A percentile compares a stretch with the other conserved stretches of the same genome.
These are phyloP conservation scores for Colletotrichum sp. DNA, from an alignment of 2,329 filamentous ascomycete species.

Conservation along the genomic window DNA sequence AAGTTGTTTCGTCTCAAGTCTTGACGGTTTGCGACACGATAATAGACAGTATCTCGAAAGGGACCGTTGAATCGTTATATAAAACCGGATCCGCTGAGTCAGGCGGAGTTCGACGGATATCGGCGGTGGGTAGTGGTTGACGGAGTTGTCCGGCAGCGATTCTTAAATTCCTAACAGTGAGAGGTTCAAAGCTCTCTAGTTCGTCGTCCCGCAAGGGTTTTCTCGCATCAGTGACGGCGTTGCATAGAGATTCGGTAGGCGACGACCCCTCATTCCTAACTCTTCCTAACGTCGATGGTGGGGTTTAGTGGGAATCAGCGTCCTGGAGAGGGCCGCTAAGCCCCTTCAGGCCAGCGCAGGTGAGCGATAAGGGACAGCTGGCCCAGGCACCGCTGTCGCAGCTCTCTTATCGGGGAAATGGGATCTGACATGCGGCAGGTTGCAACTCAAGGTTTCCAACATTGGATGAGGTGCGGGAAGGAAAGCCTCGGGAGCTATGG, in stretches of 20 bases:
- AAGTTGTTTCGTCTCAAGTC: not conserved
- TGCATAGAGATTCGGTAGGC: not conserved
- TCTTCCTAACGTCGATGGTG: slow-evolving; percentile 2
- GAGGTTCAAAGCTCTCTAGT: not conserved
- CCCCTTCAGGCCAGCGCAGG: not conserved
- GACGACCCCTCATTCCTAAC: slow-evolving; percentile 3
- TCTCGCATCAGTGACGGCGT: not conserved
- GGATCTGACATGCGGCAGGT: slow-evolving; percentile 12
- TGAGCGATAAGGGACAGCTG: not conserved
- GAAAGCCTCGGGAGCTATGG: slow-evolving; percentile 1
- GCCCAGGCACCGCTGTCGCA: not conserved
- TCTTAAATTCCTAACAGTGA: not conserved
- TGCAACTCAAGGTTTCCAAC: not conserved
- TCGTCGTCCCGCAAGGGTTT: not conserved
- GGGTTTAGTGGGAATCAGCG: not conserved
- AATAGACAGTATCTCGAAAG: not conserved
- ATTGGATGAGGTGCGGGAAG: slow-evolving; percentile 4
- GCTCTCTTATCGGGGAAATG: not conserved
- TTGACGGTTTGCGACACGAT: not conserved
- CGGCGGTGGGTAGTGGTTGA: not conserved
- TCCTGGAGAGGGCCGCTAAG: slow-evolving; percentile 4
- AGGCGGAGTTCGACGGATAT: slow-evolving; percentile 9
- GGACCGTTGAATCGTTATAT: not conserved
- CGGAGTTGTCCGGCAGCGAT: slow-evolving; percentile 8
- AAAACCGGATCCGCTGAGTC: slow-evolving; percentile 1